Evolutionary conservation across 805 yeast species (phyloP).

Genomic region (Saturnispora mendoncae): DNA sequence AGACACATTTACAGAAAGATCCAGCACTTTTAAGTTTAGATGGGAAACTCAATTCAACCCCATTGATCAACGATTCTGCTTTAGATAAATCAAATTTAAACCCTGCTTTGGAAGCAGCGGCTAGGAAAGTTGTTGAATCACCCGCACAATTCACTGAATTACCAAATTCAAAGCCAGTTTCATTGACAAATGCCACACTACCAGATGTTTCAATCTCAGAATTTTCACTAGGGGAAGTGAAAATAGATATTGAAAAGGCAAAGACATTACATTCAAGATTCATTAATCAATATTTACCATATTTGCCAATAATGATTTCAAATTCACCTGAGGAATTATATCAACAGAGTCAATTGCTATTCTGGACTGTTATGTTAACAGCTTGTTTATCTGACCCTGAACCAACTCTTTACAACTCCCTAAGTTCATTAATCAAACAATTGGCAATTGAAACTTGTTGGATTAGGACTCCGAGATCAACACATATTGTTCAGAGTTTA

Average conservation of each 20-base stretch:
- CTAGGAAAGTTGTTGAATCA: constrained; percentile 29
- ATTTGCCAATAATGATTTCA: constrained; percentile 69
- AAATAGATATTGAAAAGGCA: constrained; percentile 58
- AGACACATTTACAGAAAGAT: constrained; percentile 38
- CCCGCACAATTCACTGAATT: constrained; percentile 18
- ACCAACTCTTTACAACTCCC: constrained; percentile 66
- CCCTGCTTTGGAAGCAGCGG: constrained; percentile 35
- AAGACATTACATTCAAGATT: constrained; percentile 63
- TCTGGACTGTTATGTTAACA: constrained; percentile 86
- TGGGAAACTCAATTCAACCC: constrained; percentile 25
- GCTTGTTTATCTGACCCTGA: constrained; percentile 84
- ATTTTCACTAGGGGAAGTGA: constrained; percentile 70
- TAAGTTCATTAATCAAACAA: constrained; percentile 73
- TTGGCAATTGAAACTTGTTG: constrained; percentile 88
- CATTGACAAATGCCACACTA: constrained; percentile 10
- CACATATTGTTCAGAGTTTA: constrained; percentile 87
- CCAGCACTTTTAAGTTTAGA: constrained; percentile 31
- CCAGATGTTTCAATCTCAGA: constrained; percentile 39
- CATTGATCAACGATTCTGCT: constrained; percentile 36
- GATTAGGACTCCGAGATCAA: constrained; percentile 87
- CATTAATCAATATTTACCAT: constrained; percentile 59
- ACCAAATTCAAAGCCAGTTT: constrained; percentile 12
- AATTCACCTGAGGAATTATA: constrained; percentile 66
- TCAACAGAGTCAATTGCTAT: constrained; percentile 72
- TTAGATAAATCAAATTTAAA: constrained; percentile 34